phyloP scores from a whole-genome alignment of 2,329 filamentous ascomycete species.

The Nothophoma quercina region DNA sequence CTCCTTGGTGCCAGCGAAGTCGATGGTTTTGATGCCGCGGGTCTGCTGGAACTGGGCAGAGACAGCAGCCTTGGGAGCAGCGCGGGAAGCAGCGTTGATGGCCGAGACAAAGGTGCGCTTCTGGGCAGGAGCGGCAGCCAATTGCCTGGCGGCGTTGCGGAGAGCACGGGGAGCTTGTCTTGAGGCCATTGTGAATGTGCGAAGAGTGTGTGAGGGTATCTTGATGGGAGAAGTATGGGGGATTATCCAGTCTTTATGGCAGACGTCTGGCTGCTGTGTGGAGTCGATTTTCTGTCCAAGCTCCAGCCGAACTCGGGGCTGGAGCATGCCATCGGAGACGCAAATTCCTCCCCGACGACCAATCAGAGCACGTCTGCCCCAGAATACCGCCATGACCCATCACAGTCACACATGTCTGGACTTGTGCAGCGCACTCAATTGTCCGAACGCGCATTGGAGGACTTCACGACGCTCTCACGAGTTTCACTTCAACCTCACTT shows the following conservation, averaged over 20 bases:
- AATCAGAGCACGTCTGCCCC: background rate
- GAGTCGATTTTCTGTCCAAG: conserved; percentile 23
- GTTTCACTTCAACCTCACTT: background rate
- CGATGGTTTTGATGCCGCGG: conserved; percentile 96
- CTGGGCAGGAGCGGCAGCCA: conserved; percentile 59
- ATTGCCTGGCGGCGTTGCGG: conserved; percentile 64
- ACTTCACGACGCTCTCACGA: background rate
- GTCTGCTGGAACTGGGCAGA: conserved; percentile 68
- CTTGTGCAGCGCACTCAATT: background rate
- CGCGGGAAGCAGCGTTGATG: conserved; percentile 59
- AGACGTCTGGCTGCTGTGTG: conserved; percentile 16
- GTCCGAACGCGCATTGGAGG: conserved; percentile 4
- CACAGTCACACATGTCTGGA: conserved; percentile 15
- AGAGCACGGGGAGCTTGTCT: conserved; percentile 72
- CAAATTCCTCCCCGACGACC: conserved; percentile 16
- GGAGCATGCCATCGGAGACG: conserved; percentile 14
- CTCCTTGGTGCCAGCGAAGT: conserved; percentile 97
- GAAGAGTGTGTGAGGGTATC: conserved; percentile 46
- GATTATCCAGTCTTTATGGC: conserved; percentile 38
- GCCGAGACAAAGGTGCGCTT: conserved; percentile 67
- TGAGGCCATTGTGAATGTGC: conserved; percentile 73
- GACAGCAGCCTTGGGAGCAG: conserved; percentile 56
- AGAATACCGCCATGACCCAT: conserved; percentile 2
- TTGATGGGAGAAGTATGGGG: conserved; percentile 34
- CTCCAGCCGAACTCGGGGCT: conserved; percentile 20